Conservation (phyloP, 306 rosid species). For the Lablab purpureus region DNA sequence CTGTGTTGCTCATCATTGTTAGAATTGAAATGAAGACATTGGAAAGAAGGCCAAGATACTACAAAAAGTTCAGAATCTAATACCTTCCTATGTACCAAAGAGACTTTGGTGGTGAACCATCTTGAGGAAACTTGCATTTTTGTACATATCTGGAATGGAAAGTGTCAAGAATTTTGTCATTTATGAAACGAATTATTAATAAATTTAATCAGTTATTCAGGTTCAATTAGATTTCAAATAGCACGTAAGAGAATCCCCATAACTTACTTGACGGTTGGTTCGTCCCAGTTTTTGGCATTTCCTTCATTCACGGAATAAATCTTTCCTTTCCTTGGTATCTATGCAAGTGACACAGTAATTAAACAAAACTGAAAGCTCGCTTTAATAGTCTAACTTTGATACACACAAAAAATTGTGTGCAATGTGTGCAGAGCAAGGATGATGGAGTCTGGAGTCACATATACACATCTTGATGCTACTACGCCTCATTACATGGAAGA, state of each 20-base stretch:
- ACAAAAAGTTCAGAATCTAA: constrained; percentile 23
- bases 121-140: constrained; percentile 86
- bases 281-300: constrained; percentile 94
- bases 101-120: constrained; percentile 85
- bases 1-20: constrained; percentile 50
- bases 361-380: constrained; percentile 19
- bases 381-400: constrained; percentile 3
- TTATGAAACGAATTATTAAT: background rate
- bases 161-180: constrained; percentile 25
- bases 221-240: constrained; percentile 24
- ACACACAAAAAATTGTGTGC: background rate
- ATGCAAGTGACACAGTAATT: constrained; percentile 39
- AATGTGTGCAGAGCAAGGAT: background rate
- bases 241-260: background rate
- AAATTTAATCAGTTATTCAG: constrained; percentile 4
- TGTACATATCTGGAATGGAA: constrained; percentile 70
- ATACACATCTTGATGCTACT: background rate
- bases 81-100: constrained; percentile 95
- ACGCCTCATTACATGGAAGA: background rate
- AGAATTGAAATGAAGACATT: constrained; percentile 12
- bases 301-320: constrained; percentile 95
- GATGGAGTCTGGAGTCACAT: background rate
- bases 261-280: constrained; percentile 73
- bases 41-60: constrained; percentile 10
- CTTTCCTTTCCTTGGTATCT: constrained; percentile 88